Conservation (phyloP, 2,329 filamentous ascomycete genomes). For the Cadophora sp. region DNA sequence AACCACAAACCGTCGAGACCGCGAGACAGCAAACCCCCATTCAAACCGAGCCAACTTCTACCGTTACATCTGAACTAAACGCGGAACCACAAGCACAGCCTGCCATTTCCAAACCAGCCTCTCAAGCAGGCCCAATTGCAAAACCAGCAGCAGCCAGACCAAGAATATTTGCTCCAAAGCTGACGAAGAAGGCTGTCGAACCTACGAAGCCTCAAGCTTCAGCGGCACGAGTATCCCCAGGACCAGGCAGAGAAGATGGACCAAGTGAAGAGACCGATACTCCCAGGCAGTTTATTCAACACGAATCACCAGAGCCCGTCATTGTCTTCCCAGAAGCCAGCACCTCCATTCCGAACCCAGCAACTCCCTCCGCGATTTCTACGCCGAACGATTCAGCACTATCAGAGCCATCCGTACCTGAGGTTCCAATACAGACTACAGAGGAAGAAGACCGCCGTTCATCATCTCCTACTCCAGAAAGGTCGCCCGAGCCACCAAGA, state of each 20-base stretch:
- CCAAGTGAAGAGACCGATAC: background rate
- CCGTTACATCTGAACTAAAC: background rate
- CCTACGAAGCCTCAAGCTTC: background rate
- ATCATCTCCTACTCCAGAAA: background rate
- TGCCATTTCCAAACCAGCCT: background rate
- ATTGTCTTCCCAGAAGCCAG: background rate
- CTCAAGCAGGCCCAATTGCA: background rate
- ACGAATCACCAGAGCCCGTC: background rate
- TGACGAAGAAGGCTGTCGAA: background rate
- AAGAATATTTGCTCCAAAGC: background rate
- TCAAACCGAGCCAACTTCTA: background rate
- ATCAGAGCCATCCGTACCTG: background rate
- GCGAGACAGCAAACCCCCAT: background rate
- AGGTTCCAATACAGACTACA: background rate
- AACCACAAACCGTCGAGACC: background rate
- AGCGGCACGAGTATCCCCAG: background rate
- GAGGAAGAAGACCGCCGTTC: slow-evolving; percentile 5
- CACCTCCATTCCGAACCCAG: background rate
- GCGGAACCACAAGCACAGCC: background rate
- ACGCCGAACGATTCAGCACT: background rate
- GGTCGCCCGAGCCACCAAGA: slow-evolving; percentile 10
- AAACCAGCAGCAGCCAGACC: background rate
- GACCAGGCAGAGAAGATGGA: background rate
- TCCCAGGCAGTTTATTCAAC: background rate
- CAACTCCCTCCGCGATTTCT: background rate